Evolutionary conservation across 1,139 yeast species (phyloP), one percentile per base, ranked within the genome.

Genomic region (Nadsonia starkeyi-henricii): DNA sequence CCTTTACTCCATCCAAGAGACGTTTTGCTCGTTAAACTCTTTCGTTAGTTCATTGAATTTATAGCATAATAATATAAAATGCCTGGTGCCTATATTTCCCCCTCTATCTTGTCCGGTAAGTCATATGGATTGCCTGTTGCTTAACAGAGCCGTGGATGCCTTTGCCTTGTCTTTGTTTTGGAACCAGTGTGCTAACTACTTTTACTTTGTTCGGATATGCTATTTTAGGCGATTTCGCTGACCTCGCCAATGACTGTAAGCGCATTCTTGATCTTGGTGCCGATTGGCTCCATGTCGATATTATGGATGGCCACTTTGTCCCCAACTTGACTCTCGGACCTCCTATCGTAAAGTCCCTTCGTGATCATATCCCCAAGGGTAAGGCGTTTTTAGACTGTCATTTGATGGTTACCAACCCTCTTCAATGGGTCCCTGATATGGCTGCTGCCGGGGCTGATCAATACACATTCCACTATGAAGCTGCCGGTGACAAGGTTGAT

Each of bases 271-370:
- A 79, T 53, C 73, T 81, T 46, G 76, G 78, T 46, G 95, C 96
- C 39, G 95, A 91, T 59, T 91, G 99, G 99, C 78, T 93, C 54
- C 99, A 91, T 66, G 79, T 91, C 50, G 99, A 91, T 66, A 93
- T 91, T 47, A 91, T 91, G 99, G 99, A 91, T 65, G 97, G 98
- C 49, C 91, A 91, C 67, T 91, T 91, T 66, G 98, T 93, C 46
- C 98, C 98, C 57, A 91, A 93, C 69, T 82, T 91, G 58, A 81
- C 96, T 4, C 73, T 91, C 62, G 98, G 98, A 17, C 86, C 95
- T 44, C 95, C 96, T 50, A 79, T 91, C 49, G 88, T 91, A 51
- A 70, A 78, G 52, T 80, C 89, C 43, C 74, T 91, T 59, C 78
- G 98, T 61, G 74, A 77, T 55, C 78, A 79, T 50, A 74, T 89